Base-by-base conservation (phyloP, 768 basidiomycete genomes). In the Amanita jacksonii region DNA sequence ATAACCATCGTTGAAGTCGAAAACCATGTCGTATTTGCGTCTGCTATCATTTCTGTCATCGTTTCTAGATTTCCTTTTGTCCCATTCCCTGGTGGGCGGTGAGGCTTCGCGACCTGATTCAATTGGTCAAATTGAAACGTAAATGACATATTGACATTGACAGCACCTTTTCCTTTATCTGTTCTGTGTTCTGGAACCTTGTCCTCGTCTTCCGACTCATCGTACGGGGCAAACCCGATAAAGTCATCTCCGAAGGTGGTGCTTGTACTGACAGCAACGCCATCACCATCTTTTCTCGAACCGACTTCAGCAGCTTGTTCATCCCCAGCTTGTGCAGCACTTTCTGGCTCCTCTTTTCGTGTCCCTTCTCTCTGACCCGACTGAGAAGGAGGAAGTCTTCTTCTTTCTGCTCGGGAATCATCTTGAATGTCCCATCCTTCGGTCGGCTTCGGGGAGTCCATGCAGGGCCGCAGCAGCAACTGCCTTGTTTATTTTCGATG, bases 1-100 rank as follows among this genome's bases (percentile, higher is more conserved):
- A 49, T 70, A 72, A 15, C 65, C 72, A 48, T 78, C 77, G 45
- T 67, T 61, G 30, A 61, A 59, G 52, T 74, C 74, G 41, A 68
- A 57, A 9, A 51, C 45, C 50, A 67, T 59, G 36, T 69, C 76
- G 38, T 64, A 59, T 49, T 68, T 72, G 24, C 80, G 64, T 54
- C 75, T 81, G 32, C 24, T n/a, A 44, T 59, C 49, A 32, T 40
- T 51, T 51, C 47, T 49, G 43, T 50, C 60, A 25, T 47, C 44
- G n/a, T 43, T 52, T 34, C 46, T 45, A 31, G 43, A 51, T 47
- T 65, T 68, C 30, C 62, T 66, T 42, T 51, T 48, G 41, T 69
- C 71, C 66, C 68, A 62, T 42, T 72, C 70, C 24, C 71, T 63
- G 42, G 5, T 16, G 23, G 39, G 13, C n/a, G 32, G 40, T 13